Percentiles rank a stretch among this genome's conserved stretches.
phyloP scores from a whole-genome alignment of 305 asterid genomes.

The Ajuga reptans region DNA sequence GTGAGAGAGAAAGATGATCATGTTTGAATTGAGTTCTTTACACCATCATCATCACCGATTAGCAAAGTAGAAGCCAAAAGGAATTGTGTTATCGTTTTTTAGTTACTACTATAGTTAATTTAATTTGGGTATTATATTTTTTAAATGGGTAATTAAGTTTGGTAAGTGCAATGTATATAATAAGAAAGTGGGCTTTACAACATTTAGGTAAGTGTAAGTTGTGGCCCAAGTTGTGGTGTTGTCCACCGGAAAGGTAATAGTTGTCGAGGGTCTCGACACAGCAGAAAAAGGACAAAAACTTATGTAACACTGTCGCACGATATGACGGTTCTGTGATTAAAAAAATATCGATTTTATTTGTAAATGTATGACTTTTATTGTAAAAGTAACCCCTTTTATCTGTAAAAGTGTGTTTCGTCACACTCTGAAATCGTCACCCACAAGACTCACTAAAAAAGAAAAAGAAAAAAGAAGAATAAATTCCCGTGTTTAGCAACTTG shows the following conservation, averaged over 20 bases:
- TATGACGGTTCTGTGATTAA: no score
- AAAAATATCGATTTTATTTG: no score
- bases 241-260: not conserved
- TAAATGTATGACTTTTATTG: no score
- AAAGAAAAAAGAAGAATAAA: no score
- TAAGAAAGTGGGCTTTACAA: slow-evolving; percentile 8
- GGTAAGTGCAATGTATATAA: not conserved
- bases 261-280: slow-evolving; percentile 3
- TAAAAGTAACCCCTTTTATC: no score
- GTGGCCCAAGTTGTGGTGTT: not conserved
- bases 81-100: not conserved
- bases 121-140: not conserved
- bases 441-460: no score
- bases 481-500: no score
- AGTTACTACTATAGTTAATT: not conserved
- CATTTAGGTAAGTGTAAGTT: not conserved
- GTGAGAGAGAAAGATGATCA: slow-evolving; percentile 16
- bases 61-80: not conserved
- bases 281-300: no score
- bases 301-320: no score
- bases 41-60: slow-evolving; percentile 11
- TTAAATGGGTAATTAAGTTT: not conserved
- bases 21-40: slow-evolving; percentile 36
- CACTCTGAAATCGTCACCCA: no score
- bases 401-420: no score